Evolutionary conservation across 106 monocot genomes (phyloP).

Genomic region (Allium sativum): DNA sequence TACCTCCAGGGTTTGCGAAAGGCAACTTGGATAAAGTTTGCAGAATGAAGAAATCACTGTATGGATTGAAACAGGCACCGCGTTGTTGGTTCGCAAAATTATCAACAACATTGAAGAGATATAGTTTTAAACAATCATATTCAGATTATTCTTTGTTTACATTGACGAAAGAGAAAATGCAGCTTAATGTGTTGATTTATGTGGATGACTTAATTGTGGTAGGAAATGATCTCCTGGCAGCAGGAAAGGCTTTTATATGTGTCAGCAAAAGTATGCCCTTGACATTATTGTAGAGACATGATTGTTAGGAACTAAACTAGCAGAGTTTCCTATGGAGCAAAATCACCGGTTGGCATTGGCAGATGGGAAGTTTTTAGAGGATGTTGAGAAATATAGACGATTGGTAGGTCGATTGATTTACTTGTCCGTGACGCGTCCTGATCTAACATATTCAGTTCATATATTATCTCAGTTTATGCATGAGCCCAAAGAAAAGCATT

Average conservation of each 20-base stretch:
- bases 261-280: neutral
- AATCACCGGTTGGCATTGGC: neutral
- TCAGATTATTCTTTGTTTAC: neutral
- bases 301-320: no score
- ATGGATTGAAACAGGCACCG: neutral
- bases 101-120: neutral
- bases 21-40: no score
- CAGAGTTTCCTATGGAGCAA: neutral
- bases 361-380: neutral
- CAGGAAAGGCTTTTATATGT: no score
- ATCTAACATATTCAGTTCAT: neutral
- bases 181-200: neutral
- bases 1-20: neutral
- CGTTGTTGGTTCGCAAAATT: neutral
- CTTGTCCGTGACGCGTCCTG: neutral
- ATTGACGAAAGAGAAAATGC: neutral
- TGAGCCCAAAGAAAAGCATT: neutral
- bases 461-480: conserved; percentile 1
- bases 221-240: neutral
- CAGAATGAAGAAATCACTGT: neutral
- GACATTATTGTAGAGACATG: neutral
- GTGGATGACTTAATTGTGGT: neutral
- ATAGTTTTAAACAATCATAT: neutral
- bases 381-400: neutral
- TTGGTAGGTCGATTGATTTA: neutral